Evolutionary conservation across 345 rosid genomes (phyloP).

Genomic region (Salix suchowensis): DNA sequence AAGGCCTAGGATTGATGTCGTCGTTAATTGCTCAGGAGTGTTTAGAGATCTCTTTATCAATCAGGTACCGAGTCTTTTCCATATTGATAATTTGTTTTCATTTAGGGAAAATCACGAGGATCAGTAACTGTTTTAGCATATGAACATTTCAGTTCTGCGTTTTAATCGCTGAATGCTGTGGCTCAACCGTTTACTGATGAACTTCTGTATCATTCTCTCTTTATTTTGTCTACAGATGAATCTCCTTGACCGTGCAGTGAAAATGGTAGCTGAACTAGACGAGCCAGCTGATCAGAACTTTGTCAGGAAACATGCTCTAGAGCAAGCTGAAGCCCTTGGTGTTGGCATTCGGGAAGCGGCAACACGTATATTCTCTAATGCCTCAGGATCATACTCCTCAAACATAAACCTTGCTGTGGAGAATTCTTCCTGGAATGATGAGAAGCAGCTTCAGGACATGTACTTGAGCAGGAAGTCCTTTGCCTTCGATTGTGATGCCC

Average conservation of each 20-base stretch:
- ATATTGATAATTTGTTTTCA: neutral
- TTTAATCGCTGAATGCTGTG: neutral
- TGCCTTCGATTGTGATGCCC: constrained; percentile 90
- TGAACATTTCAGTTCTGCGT: neutral
- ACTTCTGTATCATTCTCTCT: neutral
- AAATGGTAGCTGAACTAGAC: constrained; percentile 97
- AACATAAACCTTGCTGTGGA: constrained; percentile 91
- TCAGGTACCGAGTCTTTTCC: constrained; percentile 47
- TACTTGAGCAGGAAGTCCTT: constrained; percentile 94
- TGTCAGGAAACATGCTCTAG: constrained; percentile 85
- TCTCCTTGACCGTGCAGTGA: constrained; percentile 91
- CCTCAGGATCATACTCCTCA: constrained; percentile 95
- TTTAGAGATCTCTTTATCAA: constrained; percentile 97
- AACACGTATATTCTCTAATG: constrained; percentile 91
- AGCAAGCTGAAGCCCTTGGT: constrained; percentile 83
- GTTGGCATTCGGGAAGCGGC: constrained; percentile 85
- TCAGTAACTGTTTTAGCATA: neutral
- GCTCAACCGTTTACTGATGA: neutral
- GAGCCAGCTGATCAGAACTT: constrained; percentile 82
- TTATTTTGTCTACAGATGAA: constrained; percentile 58
- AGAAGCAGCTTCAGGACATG: constrained; percentile 99
- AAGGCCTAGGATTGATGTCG: constrained; percentile 97
- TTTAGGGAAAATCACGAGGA: neutral
- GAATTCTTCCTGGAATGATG: constrained; percentile 99
- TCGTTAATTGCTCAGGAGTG: constrained; percentile 96